Percentiles rank a stretch among this genome's conserved stretches.
Evolutionary conservation across 805 yeast species (phyloP).

Genomic region (Helenozyma baotianmanensis): DNA sequence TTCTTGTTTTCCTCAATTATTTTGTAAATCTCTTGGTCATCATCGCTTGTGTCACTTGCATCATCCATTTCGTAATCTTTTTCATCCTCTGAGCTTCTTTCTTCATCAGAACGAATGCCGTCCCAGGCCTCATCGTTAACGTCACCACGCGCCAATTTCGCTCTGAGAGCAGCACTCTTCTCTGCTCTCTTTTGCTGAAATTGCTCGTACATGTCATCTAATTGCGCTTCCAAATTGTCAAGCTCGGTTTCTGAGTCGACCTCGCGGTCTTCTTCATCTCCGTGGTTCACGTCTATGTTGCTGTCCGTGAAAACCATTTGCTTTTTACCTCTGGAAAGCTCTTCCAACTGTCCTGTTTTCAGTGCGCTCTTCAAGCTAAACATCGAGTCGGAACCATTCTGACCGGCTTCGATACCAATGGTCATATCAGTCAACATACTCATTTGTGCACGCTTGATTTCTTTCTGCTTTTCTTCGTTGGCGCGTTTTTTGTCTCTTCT

Average conservation of each 20-base stretch:
- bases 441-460: conserved; percentile 88
- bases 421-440: conserved; percentile 91
- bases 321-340: conserved; percentile 73
- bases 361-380: conserved; percentile 84
- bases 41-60: conserved; percentile 44
- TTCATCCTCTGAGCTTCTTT: conserved; percentile 32
- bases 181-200: conserved; percentile 67
- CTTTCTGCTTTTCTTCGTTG: conserved; percentile 83
- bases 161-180: conserved; percentile 62
- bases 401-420: conserved; percentile 89
- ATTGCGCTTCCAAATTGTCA: conserved; percentile 73
- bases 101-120: conserved; percentile 54
- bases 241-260: conserved; percentile 46
- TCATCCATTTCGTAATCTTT: conserved; percentile 45
- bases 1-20: conserved; percentile 46
- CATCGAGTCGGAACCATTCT: conserved; percentile 69
- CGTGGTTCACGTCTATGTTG: conserved; percentile 51
- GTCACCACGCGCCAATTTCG: conserved; percentile 71
- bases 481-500: conserved; percentile 80
- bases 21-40: conserved; percentile 56
- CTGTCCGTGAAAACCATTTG: conserved; percentile 46
- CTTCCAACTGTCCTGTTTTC: conserved; percentile 75
- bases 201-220: conserved; percentile 74
- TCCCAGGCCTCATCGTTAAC: conserved; percentile 76
- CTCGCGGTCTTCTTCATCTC: conserved; percentile 40